Evolutionary conservation across 208 protist genomes (phyloP).

Genomic region (Crithidia brevicula): DNA sequence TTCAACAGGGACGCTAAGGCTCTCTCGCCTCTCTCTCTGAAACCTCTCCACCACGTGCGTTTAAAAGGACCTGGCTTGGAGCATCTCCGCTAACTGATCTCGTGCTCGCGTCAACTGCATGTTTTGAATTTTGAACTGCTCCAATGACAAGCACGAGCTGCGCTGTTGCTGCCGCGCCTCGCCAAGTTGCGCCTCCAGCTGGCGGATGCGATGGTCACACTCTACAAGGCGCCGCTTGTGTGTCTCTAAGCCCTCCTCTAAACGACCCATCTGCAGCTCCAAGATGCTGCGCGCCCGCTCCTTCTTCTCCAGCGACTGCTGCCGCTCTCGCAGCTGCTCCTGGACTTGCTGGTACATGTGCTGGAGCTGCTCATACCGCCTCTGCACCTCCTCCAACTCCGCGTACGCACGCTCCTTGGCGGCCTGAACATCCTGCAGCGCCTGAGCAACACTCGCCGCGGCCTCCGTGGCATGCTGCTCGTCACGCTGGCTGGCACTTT

Average conservation of each 20-base stretch:
- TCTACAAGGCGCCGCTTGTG: conserved; percentile 62
- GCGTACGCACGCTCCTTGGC: conserved; percentile 33
- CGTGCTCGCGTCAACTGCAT: conserved; percentile 43
- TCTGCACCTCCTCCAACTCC: conserved; percentile 38
- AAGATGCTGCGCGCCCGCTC: conserved; percentile 43
- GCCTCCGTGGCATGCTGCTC: conserved; percentile 29
- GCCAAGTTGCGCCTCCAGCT: conserved; percentile 49
- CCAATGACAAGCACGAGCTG: conserved; percentile 45
- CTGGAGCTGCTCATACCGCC: conserved; percentile 36
- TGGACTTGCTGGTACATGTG: conserved; percentile 27
- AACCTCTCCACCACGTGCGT: too few relatives aligned
- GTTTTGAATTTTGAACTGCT: conserved; percentile 68
- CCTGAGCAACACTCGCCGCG: conserved; percentile 34
- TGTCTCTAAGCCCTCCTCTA: conserved; percentile 56
- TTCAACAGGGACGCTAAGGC: neutral
- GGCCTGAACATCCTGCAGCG: conserved; percentile 35
- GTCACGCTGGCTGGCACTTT: conserved; percentile 20
- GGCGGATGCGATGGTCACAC: conserved; percentile 42
- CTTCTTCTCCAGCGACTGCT: conserved; percentile 26
- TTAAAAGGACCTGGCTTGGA: conserved; percentile 25
- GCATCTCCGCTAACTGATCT: conserved; percentile 49
- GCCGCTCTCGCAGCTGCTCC: conserved; percentile 27
- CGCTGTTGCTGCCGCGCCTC: conserved; percentile 47
- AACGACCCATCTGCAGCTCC: conserved; percentile 39
- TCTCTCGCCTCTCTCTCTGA: neutral